Conservation (phyloP, 352 stramenopile genomes). For the Phytophthora colocasiae region DNA sequence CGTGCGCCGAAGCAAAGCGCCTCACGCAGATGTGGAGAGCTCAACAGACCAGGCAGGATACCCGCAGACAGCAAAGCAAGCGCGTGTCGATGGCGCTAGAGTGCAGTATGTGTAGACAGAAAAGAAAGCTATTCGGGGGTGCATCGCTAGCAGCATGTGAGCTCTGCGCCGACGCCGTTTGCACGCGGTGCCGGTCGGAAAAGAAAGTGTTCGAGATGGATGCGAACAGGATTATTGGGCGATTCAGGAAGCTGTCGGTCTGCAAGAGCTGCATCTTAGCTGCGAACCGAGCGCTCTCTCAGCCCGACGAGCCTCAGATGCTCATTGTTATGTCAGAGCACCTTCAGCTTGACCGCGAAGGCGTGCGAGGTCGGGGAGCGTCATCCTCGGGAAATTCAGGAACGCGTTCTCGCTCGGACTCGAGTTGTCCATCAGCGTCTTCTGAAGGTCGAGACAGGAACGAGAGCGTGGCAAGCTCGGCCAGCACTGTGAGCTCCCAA, state of each 20-base stretch:
- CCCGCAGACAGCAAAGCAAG: slow-evolving; percentile 21
- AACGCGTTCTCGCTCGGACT: slow-evolving; percentile 21
- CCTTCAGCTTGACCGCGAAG: slow-evolving; percentile 17
- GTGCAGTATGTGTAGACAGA: slow-evolving; percentile 48
- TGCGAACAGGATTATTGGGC: slow-evolving; percentile 23
- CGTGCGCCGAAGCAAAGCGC: slow-evolving; percentile 55
- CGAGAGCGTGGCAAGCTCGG: slow-evolving; percentile 16
- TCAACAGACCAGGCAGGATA: slow-evolving; percentile 21
- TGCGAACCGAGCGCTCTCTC: slow-evolving; percentile 25
- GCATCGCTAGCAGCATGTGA: slow-evolving; percentile 37
- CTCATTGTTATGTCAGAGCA: slow-evolving; percentile 33
- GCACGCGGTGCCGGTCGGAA: slow-evolving; percentile 38
- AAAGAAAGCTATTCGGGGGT: slow-evolving; percentile 41
- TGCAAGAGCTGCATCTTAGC: slow-evolving; percentile 37
- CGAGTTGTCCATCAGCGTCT: slow-evolving; percentile 20
- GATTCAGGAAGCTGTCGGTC: slow-evolving; percentile 23
- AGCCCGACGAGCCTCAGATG: slow-evolving; percentile 17
- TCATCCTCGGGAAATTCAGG: slow-evolving; percentile 18
- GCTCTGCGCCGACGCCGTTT: slow-evolving; percentile 39
- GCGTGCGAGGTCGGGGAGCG: slow-evolving; percentile 10
- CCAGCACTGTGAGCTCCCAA: slow-evolving; percentile 13
- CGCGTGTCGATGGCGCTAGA: slow-evolving; percentile 23
- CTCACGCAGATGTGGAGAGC: slow-evolving; percentile 50
- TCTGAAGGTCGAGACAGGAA: slow-evolving; percentile 15
- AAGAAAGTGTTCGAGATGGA: slow-evolving; percentile 45